phyloP scores from a whole-genome alignment of 257 asterid genomes.

The Solanum virginianum region DNA sequence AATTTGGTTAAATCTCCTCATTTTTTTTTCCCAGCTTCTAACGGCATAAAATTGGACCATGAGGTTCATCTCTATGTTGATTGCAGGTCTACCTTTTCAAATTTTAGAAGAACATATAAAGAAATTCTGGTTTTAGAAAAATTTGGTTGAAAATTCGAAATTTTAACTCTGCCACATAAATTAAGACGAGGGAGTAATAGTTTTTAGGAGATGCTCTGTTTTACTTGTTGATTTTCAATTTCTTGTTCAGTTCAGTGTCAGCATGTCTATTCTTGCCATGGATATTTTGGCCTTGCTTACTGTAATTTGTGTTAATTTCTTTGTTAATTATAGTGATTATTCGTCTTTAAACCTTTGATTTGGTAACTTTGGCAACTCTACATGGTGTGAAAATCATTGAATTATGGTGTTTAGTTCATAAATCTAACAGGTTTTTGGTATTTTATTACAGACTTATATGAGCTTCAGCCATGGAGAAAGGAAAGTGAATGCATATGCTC shows the following conservation, averaged over 20 bases:
- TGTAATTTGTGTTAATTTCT: background rate
- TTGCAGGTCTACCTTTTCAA: no score
- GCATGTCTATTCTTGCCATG: background rate
- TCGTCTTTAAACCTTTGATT: background rate
- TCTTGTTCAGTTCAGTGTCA: no score
- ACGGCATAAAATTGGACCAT: no score
- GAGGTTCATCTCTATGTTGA: no score
- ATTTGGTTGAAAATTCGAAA: background rate
- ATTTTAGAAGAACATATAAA: background rate
- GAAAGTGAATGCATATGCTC: constrained; percentile 42
- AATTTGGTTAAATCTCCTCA: no score
- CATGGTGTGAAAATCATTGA: background rate
- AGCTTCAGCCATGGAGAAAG: constrained; percentile 43
- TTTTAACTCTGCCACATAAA: background rate
- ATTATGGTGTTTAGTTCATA: background rate
- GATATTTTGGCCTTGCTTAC: background rate
- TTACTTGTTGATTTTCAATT: background rate
- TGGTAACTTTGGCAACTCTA: background rate
- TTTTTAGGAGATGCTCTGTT: background rate
- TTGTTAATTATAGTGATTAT: background rate
- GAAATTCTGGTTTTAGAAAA: background rate
- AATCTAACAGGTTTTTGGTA: background rate
- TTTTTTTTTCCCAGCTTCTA: no score
- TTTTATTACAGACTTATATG: constrained; percentile 9
- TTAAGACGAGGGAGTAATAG: background rate